Evolutionary conservation across 1,284 basidiomycete species (phyloP).

Genomic region (Blastosporella zonata): DNA sequence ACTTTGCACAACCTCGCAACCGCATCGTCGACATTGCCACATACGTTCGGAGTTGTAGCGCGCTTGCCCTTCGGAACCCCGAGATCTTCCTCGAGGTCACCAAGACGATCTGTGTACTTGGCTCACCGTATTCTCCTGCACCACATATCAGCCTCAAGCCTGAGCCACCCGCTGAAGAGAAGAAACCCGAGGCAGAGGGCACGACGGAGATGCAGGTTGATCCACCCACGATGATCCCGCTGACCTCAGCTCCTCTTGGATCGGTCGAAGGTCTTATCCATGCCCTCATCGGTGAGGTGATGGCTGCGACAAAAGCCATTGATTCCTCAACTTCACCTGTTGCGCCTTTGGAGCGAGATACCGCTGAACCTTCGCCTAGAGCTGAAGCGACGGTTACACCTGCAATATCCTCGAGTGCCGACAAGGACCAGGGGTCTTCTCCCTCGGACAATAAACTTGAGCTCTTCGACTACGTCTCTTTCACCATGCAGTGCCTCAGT

Average conservation of each 20-base stretch:
- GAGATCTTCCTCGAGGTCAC: slow-evolving; percentile 76
- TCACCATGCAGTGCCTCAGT: slow-evolving; percentile 89
- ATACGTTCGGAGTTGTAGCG: slow-evolving; percentile 76
- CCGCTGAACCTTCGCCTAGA: slow-evolving; percentile 15
- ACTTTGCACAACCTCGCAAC: slow-evolving; percentile 69
- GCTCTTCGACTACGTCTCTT: slow-evolving; percentile 68
- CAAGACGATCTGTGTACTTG: slow-evolving; percentile 69
- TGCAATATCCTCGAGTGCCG: slow-evolving; percentile 5
- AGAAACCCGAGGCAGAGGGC: slow-evolving; percentile 25
- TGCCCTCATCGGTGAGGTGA: slow-evolving; percentile 71
- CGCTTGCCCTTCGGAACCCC: slow-evolving; percentile 83
- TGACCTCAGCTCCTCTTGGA: slow-evolving; percentile 36
- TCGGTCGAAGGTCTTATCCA: slow-evolving; percentile 67
- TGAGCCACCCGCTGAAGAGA: slow-evolving; percentile 24
- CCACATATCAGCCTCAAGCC: slow-evolving; percentile 67
- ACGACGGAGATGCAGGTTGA: slow-evolving; percentile 68
- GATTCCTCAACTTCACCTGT: slow-evolving; percentile 25
- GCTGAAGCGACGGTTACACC: slow-evolving; percentile 2
- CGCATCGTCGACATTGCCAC: slow-evolving; percentile 69
- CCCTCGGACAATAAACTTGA: slow-evolving; percentile 27
- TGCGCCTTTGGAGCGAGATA: slow-evolving; percentile 13
- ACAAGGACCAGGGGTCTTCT: slow-evolving; percentile 4
- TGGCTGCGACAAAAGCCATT: slow-evolving; percentile 52
- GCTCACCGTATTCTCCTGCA: slow-evolving; percentile 52
- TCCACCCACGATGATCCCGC: slow-evolving; percentile 29